Evolutionary conservation across 208 protist species (phyloP).

Genomic region (Leishmania turanica): DNA sequence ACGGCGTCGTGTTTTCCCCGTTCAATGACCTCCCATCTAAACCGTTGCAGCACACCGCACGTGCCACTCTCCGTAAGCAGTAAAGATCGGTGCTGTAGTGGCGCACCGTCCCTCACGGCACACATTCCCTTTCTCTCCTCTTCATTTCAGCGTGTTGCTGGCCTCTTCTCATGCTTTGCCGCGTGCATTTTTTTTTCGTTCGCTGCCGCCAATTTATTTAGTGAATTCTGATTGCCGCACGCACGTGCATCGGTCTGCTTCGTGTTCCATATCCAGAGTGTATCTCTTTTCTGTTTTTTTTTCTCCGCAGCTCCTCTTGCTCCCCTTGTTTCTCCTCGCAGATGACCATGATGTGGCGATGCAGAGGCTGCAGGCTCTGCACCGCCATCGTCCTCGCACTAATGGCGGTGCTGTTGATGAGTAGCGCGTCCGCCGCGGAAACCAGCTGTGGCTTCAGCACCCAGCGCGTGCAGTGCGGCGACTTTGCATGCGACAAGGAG

Average conservation of each 20-base stretch:
- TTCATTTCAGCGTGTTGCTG: not conserved
- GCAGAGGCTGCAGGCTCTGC: constrained; percentile 1
- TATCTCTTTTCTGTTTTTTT: not conserved
- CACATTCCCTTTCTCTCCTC: not conserved
- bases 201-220: not conserved
- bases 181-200: no score
- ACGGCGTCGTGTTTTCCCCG: not conserved
- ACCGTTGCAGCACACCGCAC: not conserved
- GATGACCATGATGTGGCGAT: constrained; percentile 1
- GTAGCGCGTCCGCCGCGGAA: constrained; percentile 12
- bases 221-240: not conserved
- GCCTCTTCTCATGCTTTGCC: not conserved
- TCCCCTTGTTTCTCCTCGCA: not conserved
- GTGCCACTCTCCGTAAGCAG: not conserved
- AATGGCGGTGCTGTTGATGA: constrained; percentile 3
- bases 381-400: constrained; percentile 5
- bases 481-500: constrained; percentile 50
- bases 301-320: not conserved
- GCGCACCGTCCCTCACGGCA: not conserved
- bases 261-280: not conserved
- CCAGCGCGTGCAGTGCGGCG: constrained; percentile 74
- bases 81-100: not conserved
- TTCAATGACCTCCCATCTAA: not conserved
- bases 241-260: not conserved
- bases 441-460: constrained; percentile 48